Base-by-base conservation (phyloP, 331 rosid species). In the Phaseolus coccineus region DNA sequence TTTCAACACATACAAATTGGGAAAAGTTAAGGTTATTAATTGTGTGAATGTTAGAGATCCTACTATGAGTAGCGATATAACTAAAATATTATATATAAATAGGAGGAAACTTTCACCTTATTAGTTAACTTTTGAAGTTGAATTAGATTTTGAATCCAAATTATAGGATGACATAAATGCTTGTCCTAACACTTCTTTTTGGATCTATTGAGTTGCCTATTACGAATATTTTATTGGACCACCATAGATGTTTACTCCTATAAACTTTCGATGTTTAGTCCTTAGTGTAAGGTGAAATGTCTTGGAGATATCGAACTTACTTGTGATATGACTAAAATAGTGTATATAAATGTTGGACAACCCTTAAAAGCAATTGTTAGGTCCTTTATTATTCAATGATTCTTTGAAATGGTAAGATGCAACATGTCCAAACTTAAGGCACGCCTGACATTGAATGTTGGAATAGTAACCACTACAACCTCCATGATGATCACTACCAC, bases 381-480 rank as follows among this genome's bases (percentile, higher is more conserved):
- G 63, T 55, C 25, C 65, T 51, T 77, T 69, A 30, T 56, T 58
- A 72, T 67, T 30, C 55, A 22, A 22, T 84, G 75, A 75, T 70
- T 81, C 71, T 30, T 77, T 71, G 80, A 56, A 73, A 76, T 55
- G 77, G 68, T 79, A 42, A 37, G 1, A 1, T 37, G 42, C 42
- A 5, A 37, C 8, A 37, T 37, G 8, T 37, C 42, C 42, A 37
- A 37, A 37, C 42, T 8, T 9, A 42, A 40, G 10, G 44, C 44
- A 40, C 44, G 8, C 0, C 3, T 42, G 47, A 9, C 47, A 37
- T 37, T 37, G 42, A 37, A 37, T 6, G 42, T 6, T 37, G 42
- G 42, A 37, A 37, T 37, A 37, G 42, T 37, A 37, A 6, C 42
- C 42, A 5, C 42, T 37, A 37, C 8, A 37, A 37, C 42, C 42